Percentiles rank a stretch among this genome's conserved stretches.
phyloP scores from a whole-genome alignment of 176 grass and related monocot species.

The Triticum turgidum region DNA sequence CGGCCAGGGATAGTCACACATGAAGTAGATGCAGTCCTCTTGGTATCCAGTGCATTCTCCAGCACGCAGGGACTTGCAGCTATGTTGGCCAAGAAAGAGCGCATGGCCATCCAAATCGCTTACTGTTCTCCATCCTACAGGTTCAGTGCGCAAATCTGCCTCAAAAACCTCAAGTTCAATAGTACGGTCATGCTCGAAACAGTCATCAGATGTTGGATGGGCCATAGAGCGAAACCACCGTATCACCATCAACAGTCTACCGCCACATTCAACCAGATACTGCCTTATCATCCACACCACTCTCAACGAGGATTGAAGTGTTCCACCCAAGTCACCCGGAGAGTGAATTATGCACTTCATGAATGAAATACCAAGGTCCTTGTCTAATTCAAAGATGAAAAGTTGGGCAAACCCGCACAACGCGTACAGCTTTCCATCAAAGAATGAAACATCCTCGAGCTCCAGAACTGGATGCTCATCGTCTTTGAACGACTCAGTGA shows the following conservation, averaged over 20 bases:
- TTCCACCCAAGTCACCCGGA: too few species aligned
- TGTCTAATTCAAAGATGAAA: too few species aligned
- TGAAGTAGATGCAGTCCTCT: slow-evolving; percentile 24
- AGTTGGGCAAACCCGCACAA: too few species aligned
- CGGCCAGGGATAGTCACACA: not conserved
- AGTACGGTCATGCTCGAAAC: not conserved
- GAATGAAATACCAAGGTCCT: not conserved
- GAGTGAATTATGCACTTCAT: not conserved
- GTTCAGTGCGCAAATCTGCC: not conserved
- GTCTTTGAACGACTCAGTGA: too few species aligned
- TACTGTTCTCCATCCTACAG: not conserved
- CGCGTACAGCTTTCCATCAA: too few species aligned
- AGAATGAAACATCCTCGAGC: too few species aligned
- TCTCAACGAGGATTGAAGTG: too few species aligned
- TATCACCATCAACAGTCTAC: not conserved
- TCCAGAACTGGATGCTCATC: too few species aligned
- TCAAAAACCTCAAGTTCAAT: not conserved
- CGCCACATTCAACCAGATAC: not conserved
- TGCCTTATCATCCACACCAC: too few species aligned
- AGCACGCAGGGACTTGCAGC: slow-evolving; percentile 21
- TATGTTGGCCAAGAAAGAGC: slow-evolving; percentile 19
- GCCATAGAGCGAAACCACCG: not conserved
- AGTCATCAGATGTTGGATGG: not conserved
- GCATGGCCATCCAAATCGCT: not conserved
- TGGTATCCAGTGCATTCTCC: not conserved